Evolutionary conservation across 192 early-diverging fungal species (phyloP), one percentile per base, ranked within the genome.

Genomic region (Backusella mclennaniae): DNA sequence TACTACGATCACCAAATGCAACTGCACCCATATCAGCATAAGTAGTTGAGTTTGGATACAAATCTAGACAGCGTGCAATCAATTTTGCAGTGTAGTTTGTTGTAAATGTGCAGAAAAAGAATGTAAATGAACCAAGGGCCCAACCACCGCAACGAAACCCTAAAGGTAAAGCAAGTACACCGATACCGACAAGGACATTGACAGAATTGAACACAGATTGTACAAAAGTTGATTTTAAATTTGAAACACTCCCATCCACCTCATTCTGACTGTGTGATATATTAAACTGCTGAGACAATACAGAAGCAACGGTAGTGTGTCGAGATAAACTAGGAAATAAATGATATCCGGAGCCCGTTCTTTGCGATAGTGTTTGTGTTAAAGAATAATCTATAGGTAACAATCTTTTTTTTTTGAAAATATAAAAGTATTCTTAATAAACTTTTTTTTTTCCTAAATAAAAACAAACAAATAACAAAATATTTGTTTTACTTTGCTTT

Each of bases 151-250:
- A 83, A 5, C 80, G 81, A 35, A 93, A 74, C 0, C 83, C 88
- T 26, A 88, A 85, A 3, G 92, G 92, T 14, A 93, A 76, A 6
- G 90, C 83, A 19, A 93, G 77, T 21, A 92, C 82, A 17, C 87
- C 89, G 70, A 93, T 88, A 7, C 90, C 90, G 38, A 91, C 89
- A 21, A 91, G 73, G 26, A 91, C 85, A 72, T 91, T 91, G 35
- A 91, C 78, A 29, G 82, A 81, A 73, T 91, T 91, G 67, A 90
- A 87, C 0, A 86, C 66, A 1, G 83, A 82, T 76, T 86, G 85
- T 8, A 71, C 46, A 75, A 86, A 81, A 21, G 73, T 82, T 17
- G 83, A 84, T 69, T 38, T 35, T 23, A 69, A 41, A 69, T n/a
- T n/a, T 39, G 35, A 41, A 41, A 38, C 68, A n/a, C 35, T 21